A percentile compares a stretch with the other conserved stretches of the same genome.
Evolutionary conservation across 768 basidiomycete genomes (phyloP).

Genomic region (Hypholoma fasciculare): DNA sequence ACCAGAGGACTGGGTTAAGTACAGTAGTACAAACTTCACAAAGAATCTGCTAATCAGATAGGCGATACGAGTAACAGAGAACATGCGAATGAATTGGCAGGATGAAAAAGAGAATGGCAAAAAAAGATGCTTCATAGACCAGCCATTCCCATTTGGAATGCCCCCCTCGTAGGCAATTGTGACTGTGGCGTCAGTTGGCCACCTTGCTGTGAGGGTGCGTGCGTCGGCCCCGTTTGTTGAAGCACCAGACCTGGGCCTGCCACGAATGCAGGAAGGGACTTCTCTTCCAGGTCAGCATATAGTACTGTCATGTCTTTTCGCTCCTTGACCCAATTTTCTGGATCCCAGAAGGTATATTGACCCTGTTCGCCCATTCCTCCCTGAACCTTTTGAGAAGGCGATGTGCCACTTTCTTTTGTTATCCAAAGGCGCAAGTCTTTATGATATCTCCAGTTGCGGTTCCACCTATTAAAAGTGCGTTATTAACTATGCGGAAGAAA

Average conservation of each 20-base stretch:
- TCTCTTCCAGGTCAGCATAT: slow-evolving; percentile 75
- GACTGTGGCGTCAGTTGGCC: slow-evolving; percentile 41
- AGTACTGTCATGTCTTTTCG: slow-evolving; percentile 77
- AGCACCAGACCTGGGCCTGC: slow-evolving; percentile 37
- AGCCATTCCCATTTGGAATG: slow-evolving; percentile 55
- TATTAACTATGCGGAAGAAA: no score
- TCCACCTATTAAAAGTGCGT: slow-evolving; percentile 56
- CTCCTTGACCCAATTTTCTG: slow-evolving; percentile 75
- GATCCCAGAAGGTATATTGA: slow-evolving; percentile 89
- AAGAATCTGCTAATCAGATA: slow-evolving; percentile 18
- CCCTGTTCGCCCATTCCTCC: slow-evolving; percentile 87
- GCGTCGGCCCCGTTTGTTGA: slow-evolving; percentile 20
- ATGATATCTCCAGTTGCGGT: slow-evolving; percentile 96
- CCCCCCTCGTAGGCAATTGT: slow-evolving; percentile 38
- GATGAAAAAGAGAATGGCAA: slow-evolving; percentile 15
- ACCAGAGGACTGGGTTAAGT: slow-evolving; percentile 24
- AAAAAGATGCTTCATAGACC: slow-evolving; percentile 36
- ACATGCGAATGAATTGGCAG: slow-evolving; percentile 19
- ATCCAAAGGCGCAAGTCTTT: slow-evolving; percentile 84
- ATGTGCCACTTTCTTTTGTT: slow-evolving; percentile 84
- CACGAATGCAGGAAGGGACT: slow-evolving; percentile 61
- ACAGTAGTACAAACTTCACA: slow-evolving; percentile 27
- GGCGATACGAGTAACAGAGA: slow-evolving; percentile 13
- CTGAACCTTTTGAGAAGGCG: slow-evolving; percentile 72
- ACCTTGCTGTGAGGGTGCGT: slow-evolving; percentile 26